Percentiles rank a stretch among this genome's conserved stretches.
These are phyloP conservation scores for Phalaenopsis equestris DNA, from an alignment of 106 monocot species.

Conservation along the genomic window DNA sequence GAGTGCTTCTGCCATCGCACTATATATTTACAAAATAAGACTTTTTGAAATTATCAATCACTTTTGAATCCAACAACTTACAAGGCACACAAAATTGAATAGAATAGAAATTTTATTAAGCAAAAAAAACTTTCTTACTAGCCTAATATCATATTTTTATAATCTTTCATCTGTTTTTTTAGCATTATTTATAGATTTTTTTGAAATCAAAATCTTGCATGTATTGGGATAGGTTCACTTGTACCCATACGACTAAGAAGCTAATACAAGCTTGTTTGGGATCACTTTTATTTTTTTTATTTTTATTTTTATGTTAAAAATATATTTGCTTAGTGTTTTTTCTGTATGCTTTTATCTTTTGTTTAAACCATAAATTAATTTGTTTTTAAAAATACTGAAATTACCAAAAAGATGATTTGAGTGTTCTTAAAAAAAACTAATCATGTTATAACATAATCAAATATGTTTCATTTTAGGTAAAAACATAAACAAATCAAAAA, in stretches of 20 bases:
- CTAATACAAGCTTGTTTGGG: not conserved
- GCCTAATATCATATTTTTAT: not conserved
- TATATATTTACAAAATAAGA: not conserved
- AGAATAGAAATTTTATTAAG: not conserved
- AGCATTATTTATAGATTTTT: not conserved
- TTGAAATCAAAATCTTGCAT: not conserved
- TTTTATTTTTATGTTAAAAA: too few relatives aligned
- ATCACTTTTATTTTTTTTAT: too few relatives aligned
- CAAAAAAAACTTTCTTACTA: not conserved
- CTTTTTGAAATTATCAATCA: not conserved
- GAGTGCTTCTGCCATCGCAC: not conserved
- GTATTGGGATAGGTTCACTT: not conserved
- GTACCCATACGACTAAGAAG: not conserved
- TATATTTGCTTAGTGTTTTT: too few relatives aligned
- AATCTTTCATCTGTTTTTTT: not conserved
- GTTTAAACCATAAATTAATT: too few relatives aligned
- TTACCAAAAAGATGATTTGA: too few relatives aligned
- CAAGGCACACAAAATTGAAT: not conserved
- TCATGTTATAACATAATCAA: too few relatives aligned
- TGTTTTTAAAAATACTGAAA: too few relatives aligned
- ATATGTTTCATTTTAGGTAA: too few relatives aligned
- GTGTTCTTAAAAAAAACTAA: too few relatives aligned
- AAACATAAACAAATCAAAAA: too few relatives aligned
- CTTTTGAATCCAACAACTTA: not conserved
- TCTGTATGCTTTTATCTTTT: too few relatives aligned